These are phyloP conservation scores for Erythrophleum ivorense DNA, from an alignment of 331 rosid species.

Conservation along the genomic window DNA sequence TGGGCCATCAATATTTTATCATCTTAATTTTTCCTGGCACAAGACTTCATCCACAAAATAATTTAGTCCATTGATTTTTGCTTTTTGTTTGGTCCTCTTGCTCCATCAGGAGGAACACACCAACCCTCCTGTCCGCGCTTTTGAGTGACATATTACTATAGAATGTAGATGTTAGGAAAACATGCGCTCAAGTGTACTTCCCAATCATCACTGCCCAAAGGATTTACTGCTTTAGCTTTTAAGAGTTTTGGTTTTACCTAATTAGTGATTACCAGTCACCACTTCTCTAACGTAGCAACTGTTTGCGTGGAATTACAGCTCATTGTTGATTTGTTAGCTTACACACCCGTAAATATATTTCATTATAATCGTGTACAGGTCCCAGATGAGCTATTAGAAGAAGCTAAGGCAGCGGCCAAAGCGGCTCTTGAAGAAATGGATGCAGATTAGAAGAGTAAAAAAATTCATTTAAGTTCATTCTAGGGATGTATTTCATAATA, in stretches of 20 bases:
- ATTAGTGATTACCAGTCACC: not conserved
- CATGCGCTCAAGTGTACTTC: conserved; percentile 1
- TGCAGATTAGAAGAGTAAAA: not conserved
- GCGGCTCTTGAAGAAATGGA: conserved; percentile 18
- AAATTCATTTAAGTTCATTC: not conserved
- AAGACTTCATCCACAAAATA: not conserved
- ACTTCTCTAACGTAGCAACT: not conserved
- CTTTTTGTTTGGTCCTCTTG: not conserved
- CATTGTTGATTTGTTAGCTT: not conserved
- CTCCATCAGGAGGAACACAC: not conserved
- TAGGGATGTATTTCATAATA: not conserved
- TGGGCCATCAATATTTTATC: not conserved
- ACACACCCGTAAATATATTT: not conserved
- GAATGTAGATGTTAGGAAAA: not conserved
- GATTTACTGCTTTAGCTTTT: not conserved
- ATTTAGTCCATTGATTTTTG: not conserved
- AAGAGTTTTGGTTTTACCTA: not conserved
- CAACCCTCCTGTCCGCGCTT: not conserved
- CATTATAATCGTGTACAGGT: not conserved
- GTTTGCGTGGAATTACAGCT: not conserved
- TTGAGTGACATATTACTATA: not conserved
- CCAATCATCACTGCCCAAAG: not conserved
- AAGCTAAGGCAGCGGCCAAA: conserved; percentile 11
- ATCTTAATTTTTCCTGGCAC: conserved; percentile 6
- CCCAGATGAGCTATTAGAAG: not conserved